These are phyloP conservation scores for Linum tenue DNA, from an alignment of 345 rosid genomes.

Conservation along the genomic window DNA sequence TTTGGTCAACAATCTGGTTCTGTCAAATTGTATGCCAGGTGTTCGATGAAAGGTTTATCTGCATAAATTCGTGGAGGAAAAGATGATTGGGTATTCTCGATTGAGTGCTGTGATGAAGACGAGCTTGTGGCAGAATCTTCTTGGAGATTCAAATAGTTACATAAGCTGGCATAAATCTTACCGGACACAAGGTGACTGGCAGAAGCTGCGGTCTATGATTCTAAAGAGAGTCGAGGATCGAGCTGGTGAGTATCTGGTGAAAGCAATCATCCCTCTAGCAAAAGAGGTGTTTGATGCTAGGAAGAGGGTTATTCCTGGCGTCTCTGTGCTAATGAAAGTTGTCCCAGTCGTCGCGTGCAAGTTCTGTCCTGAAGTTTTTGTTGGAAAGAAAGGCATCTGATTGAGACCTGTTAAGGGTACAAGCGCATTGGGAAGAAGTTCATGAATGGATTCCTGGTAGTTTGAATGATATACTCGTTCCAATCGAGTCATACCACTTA, in stretches of 20 bases:
- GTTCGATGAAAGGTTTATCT: not conserved
- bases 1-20: not conserved
- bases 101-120: not conserved
- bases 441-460: slow-evolving; percentile 81
- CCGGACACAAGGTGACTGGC: slow-evolving; percentile 41
- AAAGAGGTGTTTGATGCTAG: slow-evolving; percentile 52
- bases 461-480: slow-evolving; percentile 56
- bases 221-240: slow-evolving; percentile 56
- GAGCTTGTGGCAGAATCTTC: not conserved
- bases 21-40: not conserved
- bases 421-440: slow-evolving; percentile 48
- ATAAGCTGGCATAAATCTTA: slow-evolving; percentile 21
- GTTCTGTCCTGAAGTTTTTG: slow-evolving; percentile 77
- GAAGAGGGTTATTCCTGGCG: slow-evolving; percentile 39
- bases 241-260: slow-evolving; percentile 57
- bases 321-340: slow-evolving; percentile 45
- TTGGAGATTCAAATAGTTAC: not conserved
- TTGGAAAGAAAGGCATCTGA: slow-evolving; percentile 81
- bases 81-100: not conserved
- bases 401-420: slow-evolving; percentile 68
- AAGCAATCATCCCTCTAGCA: slow-evolving; percentile 55
- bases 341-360: slow-evolving; percentile 64
- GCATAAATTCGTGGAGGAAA: not conserved
- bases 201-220: slow-evolving; percentile 72
- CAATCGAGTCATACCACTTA: slow-evolving; percentile 59